Percentiles rank a stretch among this genome's conserved stretches.
Conservation (phyloP, 306 rosid genomes). For the Medicago arabica region DNA sequence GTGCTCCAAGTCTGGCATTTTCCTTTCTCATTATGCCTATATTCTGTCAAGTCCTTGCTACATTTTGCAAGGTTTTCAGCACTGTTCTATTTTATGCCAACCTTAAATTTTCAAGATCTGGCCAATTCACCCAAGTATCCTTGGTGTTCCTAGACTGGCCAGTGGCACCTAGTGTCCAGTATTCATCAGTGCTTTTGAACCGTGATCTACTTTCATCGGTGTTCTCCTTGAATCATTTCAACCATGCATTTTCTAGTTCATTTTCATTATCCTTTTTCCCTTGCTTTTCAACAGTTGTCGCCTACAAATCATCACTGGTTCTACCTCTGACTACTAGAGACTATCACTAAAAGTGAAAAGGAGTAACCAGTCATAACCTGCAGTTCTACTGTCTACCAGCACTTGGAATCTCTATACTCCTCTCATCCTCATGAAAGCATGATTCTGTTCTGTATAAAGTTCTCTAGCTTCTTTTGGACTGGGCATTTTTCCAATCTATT, state of each 20-base stretch:
- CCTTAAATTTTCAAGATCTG: slow-evolving; percentile 12
- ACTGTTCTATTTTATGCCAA: slow-evolving; percentile 14
- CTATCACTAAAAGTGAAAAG: not conserved
- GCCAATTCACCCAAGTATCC: not conserved
- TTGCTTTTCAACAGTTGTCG: not conserved
- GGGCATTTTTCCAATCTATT: slow-evolving; percentile 9
- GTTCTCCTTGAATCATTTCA: not conserved
- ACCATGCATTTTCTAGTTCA: slow-evolving; percentile 2
- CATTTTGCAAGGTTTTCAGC: slow-evolving; percentile 25
- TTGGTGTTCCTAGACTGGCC: not conserved
- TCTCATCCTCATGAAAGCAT: not conserved
- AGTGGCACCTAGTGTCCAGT: not conserved
- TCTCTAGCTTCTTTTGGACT: slow-evolving; percentile 27
- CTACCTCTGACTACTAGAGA: not conserved
- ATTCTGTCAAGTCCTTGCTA: not conserved
- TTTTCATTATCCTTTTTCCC: not conserved
- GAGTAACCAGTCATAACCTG: slow-evolving; percentile 13
- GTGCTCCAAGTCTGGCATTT: slow-evolving; percentile 10
- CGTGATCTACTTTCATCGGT: not conserved
- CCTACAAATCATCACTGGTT: not conserved
- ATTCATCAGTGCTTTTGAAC: not conserved
- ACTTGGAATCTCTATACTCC: not conserved
- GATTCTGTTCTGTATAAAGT: not conserved
- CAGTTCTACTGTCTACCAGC: not conserved
- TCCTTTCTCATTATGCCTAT: not conserved